A percentile compares a stretch with the other conserved stretches of the same genome.
phyloP scores from a whole-genome alignment of 352 stramenopile genomes.

The Elongisporangium senticosum region DNA sequence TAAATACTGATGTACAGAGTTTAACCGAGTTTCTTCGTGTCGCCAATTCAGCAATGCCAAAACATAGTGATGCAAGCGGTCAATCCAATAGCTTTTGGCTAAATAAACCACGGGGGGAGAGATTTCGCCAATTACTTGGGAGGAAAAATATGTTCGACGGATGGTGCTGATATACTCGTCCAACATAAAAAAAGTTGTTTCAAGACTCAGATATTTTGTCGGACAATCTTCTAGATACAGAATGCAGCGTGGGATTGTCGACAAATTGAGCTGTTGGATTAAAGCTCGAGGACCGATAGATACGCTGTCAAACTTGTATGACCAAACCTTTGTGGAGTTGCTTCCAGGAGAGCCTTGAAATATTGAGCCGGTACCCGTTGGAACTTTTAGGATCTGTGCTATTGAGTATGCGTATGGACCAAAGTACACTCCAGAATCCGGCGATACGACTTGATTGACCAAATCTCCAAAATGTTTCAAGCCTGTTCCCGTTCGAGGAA shows the following conservation, averaged over 20 bases:
- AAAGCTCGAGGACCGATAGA: constrained; percentile 19
- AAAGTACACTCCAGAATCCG: constrained; percentile 12
- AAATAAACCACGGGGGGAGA: not conserved
- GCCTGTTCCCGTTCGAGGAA: constrained; percentile 27
- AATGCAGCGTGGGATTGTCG: constrained; percentile 3
- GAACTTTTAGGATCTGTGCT: constrained; percentile 12
- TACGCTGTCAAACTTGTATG: constrained; percentile 21
- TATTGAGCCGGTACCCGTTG: not conserved
- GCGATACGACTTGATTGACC: constrained; percentile 7
- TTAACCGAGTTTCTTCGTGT: not conserved
- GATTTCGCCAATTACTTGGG: not conserved
- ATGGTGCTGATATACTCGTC: constrained; percentile 21
- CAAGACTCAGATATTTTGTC: constrained; percentile 9
- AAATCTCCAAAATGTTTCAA: constrained; percentile 12
- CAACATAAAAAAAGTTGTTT: constrained; percentile 23
- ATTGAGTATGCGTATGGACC: constrained; percentile 30
- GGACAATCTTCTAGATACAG: constrained; percentile 7
- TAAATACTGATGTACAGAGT: not conserved
- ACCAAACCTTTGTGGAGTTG: constrained; percentile 10
- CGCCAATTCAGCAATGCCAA: constrained; percentile 19
- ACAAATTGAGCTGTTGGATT: constrained; percentile 8
- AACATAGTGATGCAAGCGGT: constrained; percentile 29
- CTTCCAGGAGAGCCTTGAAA: not conserved
- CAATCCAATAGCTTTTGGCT: constrained; percentile 17
- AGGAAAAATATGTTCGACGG: not conserved